Evolutionary conservation across 306 rosid species (phyloP), one percentile per base, ranked within the genome.

Genomic region (Potentilla sterilis): DNA sequence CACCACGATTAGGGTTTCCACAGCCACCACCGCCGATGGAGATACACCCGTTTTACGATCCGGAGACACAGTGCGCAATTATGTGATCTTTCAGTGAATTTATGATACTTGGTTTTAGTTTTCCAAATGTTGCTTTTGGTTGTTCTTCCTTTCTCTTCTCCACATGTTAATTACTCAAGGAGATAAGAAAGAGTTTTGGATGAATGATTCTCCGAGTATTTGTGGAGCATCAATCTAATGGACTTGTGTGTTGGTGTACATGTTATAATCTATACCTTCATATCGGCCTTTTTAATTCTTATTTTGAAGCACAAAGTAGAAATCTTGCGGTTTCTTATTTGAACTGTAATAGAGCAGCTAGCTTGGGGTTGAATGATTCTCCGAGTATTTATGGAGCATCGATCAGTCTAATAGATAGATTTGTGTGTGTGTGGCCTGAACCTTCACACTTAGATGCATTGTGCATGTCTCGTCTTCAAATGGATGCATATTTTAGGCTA

Each of bases 11-110:
- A 15, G 47, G 71, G 19, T 77, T 77, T 47, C 81, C 76, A 4
- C 81, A 78, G 40, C 72, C 75, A 2, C 77, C 77, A 18, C 73
- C 72, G 0, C 40, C 41, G 9, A 4, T 21, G 64, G 73, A 63
- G 19, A 16, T 47, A 22, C 59, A 40, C 63, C 57, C 71, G 2
- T 51, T 62, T 24, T 67, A 54, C n/a, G 67, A 72, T 72, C 49
- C 74, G 1, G 40, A 72, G 4, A 16, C 47, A 0, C 24, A 22
- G 3, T 72, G 82, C 61, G 18, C 32, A 37, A 64, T 79, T 35
- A 72, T 72, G 73, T 72, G 51, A 79, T 14, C 21, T 9, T 1
- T 41, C 43, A 22, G 1, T 16, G 43, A 54, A 49, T 38, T 15
- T 70, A 19, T 9, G 52, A 34, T 9, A 6, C 9, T 24, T 55